Percentiles rank a stretch among this genome's conserved stretches.
Conservation (phyloP, 2,329 filamentous ascomycete species). For the Didymella pomorum region DNA sequence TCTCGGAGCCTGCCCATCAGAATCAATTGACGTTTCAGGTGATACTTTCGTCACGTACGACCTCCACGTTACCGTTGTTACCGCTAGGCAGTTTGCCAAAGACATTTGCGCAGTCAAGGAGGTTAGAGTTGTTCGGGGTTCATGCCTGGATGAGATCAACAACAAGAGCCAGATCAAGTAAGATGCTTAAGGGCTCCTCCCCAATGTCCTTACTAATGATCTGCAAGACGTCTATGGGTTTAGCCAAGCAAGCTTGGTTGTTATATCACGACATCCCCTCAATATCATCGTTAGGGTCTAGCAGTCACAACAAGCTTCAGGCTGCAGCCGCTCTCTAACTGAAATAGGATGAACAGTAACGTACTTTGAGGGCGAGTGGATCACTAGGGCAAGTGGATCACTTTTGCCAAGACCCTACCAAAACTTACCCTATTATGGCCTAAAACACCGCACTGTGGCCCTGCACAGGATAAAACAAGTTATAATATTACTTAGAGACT, state of each 20-base stretch:
- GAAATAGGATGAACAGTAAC: no score
- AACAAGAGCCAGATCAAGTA: conserved; percentile 2
- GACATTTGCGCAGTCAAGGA: background rate
- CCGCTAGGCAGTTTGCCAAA: background rate
- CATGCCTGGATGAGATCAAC: background rate
- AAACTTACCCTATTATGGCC: no score
- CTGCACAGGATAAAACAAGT: no score
- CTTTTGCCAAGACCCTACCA: no score
- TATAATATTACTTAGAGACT: no score
- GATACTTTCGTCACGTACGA: background rate
- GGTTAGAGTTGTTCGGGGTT: background rate
- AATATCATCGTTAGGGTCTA: background rate
- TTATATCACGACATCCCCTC: background rate
- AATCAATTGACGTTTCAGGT: background rate
- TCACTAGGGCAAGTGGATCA: no score
- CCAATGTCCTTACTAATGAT: background rate
- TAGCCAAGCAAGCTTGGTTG: background rate
- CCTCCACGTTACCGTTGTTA: background rate
- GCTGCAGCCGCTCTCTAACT: background rate
- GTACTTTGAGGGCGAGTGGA: no score
- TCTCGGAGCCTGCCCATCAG: background rate
- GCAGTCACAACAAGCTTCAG: background rate
- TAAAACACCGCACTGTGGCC: no score
- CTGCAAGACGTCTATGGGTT: background rate
- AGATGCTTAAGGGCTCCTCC: background rate